Percentiles rank a stretch among this genome's conserved stretches.
Evolutionary conservation across 495 filamentous ascomycete species (phyloP).

Genomic region (Xylaria flabelliformis): DNA sequence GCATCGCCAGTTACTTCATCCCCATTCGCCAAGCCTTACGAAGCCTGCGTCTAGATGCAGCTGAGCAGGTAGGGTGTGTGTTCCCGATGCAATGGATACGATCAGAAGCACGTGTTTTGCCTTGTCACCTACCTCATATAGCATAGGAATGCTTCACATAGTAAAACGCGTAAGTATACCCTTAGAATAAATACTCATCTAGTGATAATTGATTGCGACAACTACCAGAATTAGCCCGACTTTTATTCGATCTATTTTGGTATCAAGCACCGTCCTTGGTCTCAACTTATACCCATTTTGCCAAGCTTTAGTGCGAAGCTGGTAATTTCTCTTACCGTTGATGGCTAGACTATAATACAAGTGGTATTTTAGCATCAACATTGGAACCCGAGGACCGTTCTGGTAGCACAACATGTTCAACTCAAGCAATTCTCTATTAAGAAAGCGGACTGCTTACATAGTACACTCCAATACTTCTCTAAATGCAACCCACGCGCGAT

Average conservation of each 20-base stretch:
- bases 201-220: neutral
- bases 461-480: neutral
- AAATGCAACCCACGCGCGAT: neutral
- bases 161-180: neutral
- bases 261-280: neutral
- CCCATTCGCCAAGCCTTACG: constrained; percentile 23
- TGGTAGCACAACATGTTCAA: neutral
- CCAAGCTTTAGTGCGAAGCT: constrained; percentile 2
- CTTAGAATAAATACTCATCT: neutral
- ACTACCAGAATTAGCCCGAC: neutral
- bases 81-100: constrained; percentile 15
- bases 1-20: neutral
- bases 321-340: constrained; percentile 2
- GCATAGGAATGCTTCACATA: neutral
- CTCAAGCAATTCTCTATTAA: neutral
- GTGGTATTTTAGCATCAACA: constrained; percentile 9
- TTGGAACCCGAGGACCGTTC: neutral
- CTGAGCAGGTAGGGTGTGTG: neutral
- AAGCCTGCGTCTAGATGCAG: constrained; percentile 19
- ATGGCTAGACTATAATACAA: neutral
- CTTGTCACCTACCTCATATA: neutral
- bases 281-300: neutral
- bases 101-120: constrained; percentile 3
- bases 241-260: constrained; percentile 20
- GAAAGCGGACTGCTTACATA: neutral